Conservation (phyloP, 2,329 filamentous ascomycete species). For the Leptographium galeiforme region DNA sequence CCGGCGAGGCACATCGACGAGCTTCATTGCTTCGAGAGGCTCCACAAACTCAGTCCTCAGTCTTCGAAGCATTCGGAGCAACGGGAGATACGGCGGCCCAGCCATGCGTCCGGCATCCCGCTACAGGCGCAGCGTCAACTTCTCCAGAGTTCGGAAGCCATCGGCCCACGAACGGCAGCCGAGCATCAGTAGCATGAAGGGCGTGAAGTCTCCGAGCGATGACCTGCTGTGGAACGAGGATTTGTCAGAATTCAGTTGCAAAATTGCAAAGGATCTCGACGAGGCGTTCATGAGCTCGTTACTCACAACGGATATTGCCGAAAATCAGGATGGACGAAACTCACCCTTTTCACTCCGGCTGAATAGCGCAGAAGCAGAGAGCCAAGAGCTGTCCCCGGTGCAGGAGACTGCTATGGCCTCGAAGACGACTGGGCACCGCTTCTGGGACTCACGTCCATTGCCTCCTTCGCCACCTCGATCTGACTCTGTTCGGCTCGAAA, state of each 20-base stretch:
- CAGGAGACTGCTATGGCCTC: background rate
- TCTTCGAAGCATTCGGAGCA: conserved; percentile 8
- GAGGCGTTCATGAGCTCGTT: conserved; percentile 71
- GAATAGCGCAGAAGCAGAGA: conserved; percentile 15
- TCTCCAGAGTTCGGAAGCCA: conserved; percentile 33
- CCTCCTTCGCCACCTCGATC: conserved; percentile 31
- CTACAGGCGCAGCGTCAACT: conserved; percentile 41
- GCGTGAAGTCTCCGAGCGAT: background rate
- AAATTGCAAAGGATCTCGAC: conserved; percentile 81
- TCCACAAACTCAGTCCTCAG: conserved; percentile 35
- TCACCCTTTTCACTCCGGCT: conserved; percentile 30
- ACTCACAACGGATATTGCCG: conserved; percentile 16
- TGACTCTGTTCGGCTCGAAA: conserved; percentile 14
- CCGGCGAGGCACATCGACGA: conserved; percentile 16
- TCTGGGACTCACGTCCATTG: conserved; percentile 35
- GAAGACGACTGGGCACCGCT: conserved; percentile 3
- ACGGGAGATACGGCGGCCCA: conserved; percentile 21
- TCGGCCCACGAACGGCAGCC: conserved; percentile 9
- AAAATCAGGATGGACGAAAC: conserved; percentile 16
- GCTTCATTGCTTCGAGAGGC: conserved; percentile 20
- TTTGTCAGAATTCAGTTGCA: conserved; percentile 68
- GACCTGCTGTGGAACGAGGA: conserved; percentile 50
- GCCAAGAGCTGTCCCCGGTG: background rate
- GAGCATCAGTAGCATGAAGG: background rate
- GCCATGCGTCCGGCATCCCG: conserved; percentile 30